Evolutionary conservation across 345 rosid genomes (phyloP).

Genomic region (Populus davidiana): DNA sequence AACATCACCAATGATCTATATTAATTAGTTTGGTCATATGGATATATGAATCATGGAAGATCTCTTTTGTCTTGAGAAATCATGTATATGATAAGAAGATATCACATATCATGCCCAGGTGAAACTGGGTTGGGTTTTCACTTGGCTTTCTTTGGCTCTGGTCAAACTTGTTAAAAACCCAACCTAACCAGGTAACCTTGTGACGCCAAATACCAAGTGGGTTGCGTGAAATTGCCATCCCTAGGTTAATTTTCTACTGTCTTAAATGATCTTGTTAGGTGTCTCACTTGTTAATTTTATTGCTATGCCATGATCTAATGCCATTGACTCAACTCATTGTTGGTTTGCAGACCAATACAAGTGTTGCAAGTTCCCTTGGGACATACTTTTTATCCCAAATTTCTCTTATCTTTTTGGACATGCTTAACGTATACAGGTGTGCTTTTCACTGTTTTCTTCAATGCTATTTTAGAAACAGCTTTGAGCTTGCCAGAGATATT

Average conservation of each 20-base stretch:
- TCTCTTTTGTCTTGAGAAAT: background rate
- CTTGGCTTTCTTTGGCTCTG: background rate
- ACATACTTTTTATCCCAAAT: conserved; percentile 86
- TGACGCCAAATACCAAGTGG: too few relatives aligned
- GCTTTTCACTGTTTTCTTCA: background rate
- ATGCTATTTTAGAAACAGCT: background rate
- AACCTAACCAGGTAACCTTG: background rate
- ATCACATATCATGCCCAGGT: background rate
- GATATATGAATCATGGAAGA: background rate
- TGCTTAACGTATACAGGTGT: conserved; percentile 98
- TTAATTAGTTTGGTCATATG: too few relatives aligned
- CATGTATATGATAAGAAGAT: background rate
- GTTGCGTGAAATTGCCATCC: too few relatives aligned
- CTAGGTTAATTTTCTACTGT: background rate
- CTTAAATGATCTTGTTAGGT: background rate
- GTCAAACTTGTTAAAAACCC: background rate
- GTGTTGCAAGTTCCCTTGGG: conserved; percentile 92
- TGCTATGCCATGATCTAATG: background rate
- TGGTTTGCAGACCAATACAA: conserved; percentile 87
- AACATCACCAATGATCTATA: background rate
- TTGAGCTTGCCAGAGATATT: conserved; percentile 1
- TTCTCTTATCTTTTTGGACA: conserved; percentile 87
- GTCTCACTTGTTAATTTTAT: background rate
- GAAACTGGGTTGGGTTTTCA: background rate
- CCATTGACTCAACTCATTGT: conserved; percentile 9